These are phyloP conservation scores for Combretum micranthum DNA, from an alignment of 345 rosid genomes.

Conservation along the genomic window DNA sequence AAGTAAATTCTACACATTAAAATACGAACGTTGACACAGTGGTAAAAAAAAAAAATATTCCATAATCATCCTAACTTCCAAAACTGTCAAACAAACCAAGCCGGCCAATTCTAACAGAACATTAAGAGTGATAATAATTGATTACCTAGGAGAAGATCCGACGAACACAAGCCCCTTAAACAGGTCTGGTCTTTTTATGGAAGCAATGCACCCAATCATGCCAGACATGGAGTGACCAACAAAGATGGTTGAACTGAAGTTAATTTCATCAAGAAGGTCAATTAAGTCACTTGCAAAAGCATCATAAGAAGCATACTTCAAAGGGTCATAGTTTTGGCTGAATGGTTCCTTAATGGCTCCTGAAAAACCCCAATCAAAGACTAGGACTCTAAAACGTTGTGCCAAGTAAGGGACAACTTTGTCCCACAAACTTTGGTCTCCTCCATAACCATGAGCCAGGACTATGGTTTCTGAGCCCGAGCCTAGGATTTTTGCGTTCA, in stretches of 20 bases:
- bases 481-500: slow-evolving; percentile 63
- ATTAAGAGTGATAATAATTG: neutral
- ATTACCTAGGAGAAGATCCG: slow-evolving; percentile 71
- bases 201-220: slow-evolving; percentile 80
- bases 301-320: slow-evolving; percentile 45
- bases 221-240: slow-evolving; percentile 86
- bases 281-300: slow-evolving; percentile 57
- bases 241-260: slow-evolving; percentile 32
- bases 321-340: slow-evolving; percentile 37
- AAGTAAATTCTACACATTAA: no score
- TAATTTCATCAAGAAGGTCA: slow-evolving; percentile 44
- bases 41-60: no score
- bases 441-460: slow-evolving; percentile 72
- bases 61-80: no score
- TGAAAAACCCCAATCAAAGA: slow-evolving; percentile 76
- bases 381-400: slow-evolving; percentile 34
- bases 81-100: neutral
- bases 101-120: neutral
- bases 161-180: slow-evolving; percentile 49
- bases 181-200: slow-evolving; percentile 61
- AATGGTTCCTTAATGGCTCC: slow-evolving; percentile 49
- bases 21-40: no score
- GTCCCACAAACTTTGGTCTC: slow-evolving; percentile 63
- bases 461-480: slow-evolving; percentile 32
- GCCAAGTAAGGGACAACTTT: slow-evolving; percentile 45